These are phyloP conservation scores for Cordyceps tenuipes DNA, from an alignment of 2,329 filamentous ascomycete genomes.

Conservation along the genomic window DNA sequence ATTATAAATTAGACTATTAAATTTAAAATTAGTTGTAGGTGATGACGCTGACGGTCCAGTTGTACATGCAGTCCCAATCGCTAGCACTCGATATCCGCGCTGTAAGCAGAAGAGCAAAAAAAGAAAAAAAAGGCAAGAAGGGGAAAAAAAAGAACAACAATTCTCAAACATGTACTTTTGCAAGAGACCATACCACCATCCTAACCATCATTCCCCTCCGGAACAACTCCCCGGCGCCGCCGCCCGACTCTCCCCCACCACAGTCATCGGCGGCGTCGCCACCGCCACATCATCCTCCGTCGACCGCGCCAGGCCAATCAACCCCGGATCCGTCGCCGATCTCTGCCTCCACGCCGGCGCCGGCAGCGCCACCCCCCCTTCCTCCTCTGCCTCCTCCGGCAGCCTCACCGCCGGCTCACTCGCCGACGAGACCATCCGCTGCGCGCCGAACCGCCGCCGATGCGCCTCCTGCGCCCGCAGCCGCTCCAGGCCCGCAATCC, in stretches of 20 bases:
- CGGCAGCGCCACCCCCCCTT: neutral
- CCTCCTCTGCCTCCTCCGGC: neutral
- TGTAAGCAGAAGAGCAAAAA: too few relatives aligned
- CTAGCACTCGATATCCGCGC: too few relatives aligned
- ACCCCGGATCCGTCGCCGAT: neutral
- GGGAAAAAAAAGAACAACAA: too few relatives aligned
- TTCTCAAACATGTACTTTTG: neutral
- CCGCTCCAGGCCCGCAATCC: constrained; percentile 14
- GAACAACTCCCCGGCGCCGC: neutral
- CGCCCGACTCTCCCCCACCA: neutral
- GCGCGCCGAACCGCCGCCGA: too few relatives aligned
- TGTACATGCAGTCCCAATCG: neutral
- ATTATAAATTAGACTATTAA: neutral
- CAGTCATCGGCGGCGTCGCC: neutral
- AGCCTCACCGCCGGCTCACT: neutral
- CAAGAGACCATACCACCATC: neutral
- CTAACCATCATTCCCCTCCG: neutral
- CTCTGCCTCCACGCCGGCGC: neutral
- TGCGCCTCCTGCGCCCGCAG: neutral
- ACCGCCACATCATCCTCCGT: neutral
- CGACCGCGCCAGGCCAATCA: neutral
- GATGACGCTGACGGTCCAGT: neutral
- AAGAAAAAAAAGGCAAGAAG: too few relatives aligned
- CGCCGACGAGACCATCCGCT: neutral
- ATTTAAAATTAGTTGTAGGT: too few relatives aligned